These are phyloP conservation scores for Umbelopsis sp. DNA, from an alignment of 192 early-diverging fungal genomes.

Conservation along the genomic window DNA sequence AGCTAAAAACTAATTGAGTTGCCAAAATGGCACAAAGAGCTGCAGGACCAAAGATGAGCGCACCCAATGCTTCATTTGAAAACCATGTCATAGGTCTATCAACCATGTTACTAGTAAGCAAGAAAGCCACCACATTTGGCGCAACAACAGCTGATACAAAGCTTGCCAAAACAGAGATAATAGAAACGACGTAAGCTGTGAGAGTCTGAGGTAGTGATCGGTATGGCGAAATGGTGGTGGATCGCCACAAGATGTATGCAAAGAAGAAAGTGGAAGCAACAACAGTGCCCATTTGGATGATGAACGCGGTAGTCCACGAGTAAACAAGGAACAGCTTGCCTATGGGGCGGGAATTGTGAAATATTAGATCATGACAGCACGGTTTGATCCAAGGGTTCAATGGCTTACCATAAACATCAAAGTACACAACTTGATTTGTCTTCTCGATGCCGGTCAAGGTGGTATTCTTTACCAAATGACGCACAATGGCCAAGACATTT, in stretches of 20 bases:
- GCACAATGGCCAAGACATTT: conserved; percentile 58
- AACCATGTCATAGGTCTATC: conserved; percentile 62
- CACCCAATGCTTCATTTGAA: conserved; percentile 54
- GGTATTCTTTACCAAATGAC: conserved; percentile 51
- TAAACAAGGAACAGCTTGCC: conserved; percentile 60
- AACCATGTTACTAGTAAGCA: conserved; percentile 23
- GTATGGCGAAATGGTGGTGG: conserved; percentile 27
- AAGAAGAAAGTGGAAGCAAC: conserved; percentile 33
- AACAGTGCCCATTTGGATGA: conserved; percentile 46
- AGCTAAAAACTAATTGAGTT: conserved; percentile 37
- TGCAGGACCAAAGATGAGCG: conserved; percentile 52
- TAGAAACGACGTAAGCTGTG: conserved; percentile 28
- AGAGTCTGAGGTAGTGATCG: conserved; percentile 23
- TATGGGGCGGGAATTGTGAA: neutral
- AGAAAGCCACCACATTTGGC: conserved; percentile 29
- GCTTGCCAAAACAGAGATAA: conserved; percentile 31
- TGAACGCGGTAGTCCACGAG: conserved; percentile 51
- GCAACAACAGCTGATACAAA: conserved; percentile 30
- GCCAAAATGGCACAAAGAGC: conserved; percentile 41
- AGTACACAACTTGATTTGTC: conserved; percentile 56
- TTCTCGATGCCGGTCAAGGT: conserved; percentile 47
- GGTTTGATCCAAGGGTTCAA: neutral
- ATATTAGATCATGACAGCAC: no score
- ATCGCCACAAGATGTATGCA: conserved; percentile 25
- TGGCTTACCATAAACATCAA: conserved; percentile 59